These are phyloP conservation scores for Geranium brycei DNA, from an alignment of 345 rosid genomes.

Conservation along the genomic window DNA sequence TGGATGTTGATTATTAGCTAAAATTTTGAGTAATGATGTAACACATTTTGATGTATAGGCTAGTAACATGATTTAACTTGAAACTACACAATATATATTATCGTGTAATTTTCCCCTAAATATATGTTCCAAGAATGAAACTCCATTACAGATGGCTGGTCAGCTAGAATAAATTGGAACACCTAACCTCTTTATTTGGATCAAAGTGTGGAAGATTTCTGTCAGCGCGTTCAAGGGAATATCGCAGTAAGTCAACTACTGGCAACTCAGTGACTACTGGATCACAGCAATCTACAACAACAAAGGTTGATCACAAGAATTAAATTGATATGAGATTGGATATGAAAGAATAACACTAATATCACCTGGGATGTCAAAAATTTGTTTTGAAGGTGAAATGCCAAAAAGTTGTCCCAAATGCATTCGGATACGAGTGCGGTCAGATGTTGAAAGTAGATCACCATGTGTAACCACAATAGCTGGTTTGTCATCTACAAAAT, in stretches of 20 bases:
- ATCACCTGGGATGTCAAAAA: conserved; percentile 76
- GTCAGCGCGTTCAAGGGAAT: conserved; percentile 73
- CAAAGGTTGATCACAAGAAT: conserved; percentile 2
- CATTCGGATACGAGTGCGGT: conserved; percentile 39
- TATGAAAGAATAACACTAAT: background rate
- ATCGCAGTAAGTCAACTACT: conserved; percentile 46
- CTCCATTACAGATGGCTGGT: background rate
- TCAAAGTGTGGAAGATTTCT: conserved; percentile 44
- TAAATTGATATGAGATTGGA: conserved; percentile 4
- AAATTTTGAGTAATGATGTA: too few species aligned
- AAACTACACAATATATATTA: too few species aligned
- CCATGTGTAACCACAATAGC: conserved; percentile 77
- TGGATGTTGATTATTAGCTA: too few species aligned
- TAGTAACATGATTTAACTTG: too few species aligned
- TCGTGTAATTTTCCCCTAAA: background rate
- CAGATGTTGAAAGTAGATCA: conserved; percentile 45
- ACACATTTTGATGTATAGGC: too few species aligned
- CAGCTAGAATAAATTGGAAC: background rate
- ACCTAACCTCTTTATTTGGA: conserved; percentile 27
- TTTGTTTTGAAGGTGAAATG: conserved; percentile 54
- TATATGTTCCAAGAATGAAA: background rate
- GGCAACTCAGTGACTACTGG: conserved; percentile 32
- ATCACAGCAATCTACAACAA: conserved; percentile 37
- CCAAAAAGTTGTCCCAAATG: conserved; percentile 60
- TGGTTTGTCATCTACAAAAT: conserved; percentile 63